These are phyloP conservation scores for Cadophora luteo-olivacea DNA, from an alignment of 2,329 filamentous ascomycete species.

Conservation along the genomic window DNA sequence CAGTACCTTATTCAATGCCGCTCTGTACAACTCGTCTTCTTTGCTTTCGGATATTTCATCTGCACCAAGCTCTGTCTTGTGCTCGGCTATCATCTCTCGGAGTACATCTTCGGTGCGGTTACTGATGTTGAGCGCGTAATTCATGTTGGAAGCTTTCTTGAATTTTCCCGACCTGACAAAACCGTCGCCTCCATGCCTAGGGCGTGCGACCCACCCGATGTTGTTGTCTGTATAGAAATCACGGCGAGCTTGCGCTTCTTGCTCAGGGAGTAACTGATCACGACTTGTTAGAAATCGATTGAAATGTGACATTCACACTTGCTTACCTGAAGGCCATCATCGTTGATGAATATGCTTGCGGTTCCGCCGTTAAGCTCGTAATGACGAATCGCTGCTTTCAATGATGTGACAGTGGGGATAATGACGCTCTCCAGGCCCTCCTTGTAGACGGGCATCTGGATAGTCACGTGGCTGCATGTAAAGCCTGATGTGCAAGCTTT, in stretches of 20 bases:
- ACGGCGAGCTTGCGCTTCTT: constrained; percentile 47
- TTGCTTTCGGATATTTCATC: too few relatives aligned
- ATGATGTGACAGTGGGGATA: constrained; percentile 61
- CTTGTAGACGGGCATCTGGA: constrained; percentile 51
- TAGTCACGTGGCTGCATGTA: constrained; percentile 44
- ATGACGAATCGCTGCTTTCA: constrained; percentile 62
- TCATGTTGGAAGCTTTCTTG: not conserved
- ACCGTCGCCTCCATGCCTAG: constrained; percentile 37
- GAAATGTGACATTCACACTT: constrained; percentile 17
- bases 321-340: constrained; percentile 66
- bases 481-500: constrained; percentile 44
- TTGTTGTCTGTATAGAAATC: constrained; percentile 63
- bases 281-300: too few relatives aligned
- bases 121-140: not conserved
- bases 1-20: too few relatives aligned
- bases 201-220: constrained; percentile 62
- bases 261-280: too few relatives aligned
- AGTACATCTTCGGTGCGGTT: not conserved
- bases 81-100: not conserved
- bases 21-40: too few relatives aligned
- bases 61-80: too few relatives aligned
- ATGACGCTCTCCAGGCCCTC: constrained; percentile 54
- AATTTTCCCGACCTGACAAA: not conserved
- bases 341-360: constrained; percentile 71
- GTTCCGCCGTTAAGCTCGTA: constrained; percentile 67